A percentile compares a stretch with the other conserved stretches of the same genome.
phyloP scores from a whole-genome alignment of 2,329 filamentous ascomycete genomes.

The Ramichloridium luteum region DNA sequence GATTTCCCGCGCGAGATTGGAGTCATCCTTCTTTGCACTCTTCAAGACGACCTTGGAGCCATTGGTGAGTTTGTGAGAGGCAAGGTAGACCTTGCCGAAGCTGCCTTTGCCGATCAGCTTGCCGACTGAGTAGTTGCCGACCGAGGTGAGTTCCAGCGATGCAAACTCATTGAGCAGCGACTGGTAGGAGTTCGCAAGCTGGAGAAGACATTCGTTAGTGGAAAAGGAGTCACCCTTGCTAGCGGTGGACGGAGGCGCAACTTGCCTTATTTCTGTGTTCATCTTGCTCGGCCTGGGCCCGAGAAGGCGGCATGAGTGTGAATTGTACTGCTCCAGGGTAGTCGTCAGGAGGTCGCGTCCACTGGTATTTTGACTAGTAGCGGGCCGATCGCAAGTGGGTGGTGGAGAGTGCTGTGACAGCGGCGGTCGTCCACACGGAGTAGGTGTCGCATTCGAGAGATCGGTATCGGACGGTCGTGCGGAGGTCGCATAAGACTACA shows the following conservation, averaged over 20 bases:
- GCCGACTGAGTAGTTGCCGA: constrained; percentile 90
- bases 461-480: too few species aligned
- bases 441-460: too few species aligned
- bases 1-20: constrained; percentile 92
- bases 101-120: constrained; percentile 92
- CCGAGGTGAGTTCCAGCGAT: constrained; percentile 75
- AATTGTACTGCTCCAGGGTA: too few species aligned
- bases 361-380: too few species aligned
- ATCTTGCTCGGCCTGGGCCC: constrained; percentile 24
- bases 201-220: constrained; percentile 11
- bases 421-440: too few species aligned
- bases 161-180: constrained; percentile 94
- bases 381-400: too few species aligned
- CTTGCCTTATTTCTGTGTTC: constrained; percentile 25
- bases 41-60: constrained; percentile 98
- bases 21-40: constrained; percentile 89
- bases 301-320: constrained; percentile 22
- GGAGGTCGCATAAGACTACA: too few species aligned
- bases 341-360: too few species aligned
- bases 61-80: constrained; percentile 93
- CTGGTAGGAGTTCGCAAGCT: constrained; percentile 96
- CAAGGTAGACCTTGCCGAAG: constrained; percentile 96
- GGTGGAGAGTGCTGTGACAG: too few species aligned
- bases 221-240: constrained; percentile 2
- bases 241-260: neutral